Conservation (phyloP, 2,329 filamentous ascomycete species). For the Arthrobotrys musiformis region DNA sequence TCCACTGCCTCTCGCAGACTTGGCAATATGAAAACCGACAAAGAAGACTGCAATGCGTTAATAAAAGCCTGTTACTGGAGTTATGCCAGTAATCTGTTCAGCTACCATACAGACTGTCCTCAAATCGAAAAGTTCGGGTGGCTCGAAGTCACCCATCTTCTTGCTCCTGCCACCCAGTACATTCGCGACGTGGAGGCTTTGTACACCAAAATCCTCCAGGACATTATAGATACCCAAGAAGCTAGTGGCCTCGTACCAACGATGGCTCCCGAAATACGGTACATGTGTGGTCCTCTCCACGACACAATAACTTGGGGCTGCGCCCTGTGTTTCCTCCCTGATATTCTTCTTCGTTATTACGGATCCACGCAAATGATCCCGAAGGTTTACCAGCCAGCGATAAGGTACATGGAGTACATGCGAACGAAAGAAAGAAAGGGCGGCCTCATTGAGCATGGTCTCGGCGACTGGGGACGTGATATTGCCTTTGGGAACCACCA, state of each 20-base stretch:
- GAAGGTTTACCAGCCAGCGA: conserved; percentile 62
- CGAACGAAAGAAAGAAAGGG: conserved; percentile 63
- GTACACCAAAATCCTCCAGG: conserved; percentile 66
- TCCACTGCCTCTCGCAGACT: conserved; percentile 63
- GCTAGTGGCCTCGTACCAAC: conserved; percentile 65
- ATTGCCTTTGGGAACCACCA: conserved; percentile 65
- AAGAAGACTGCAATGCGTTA: conserved; percentile 63
- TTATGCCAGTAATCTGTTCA: conserved; percentile 64
- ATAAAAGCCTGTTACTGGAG: conserved; percentile 66
- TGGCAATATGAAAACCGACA: conserved; percentile 63
- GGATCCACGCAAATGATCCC: conserved; percentile 62
- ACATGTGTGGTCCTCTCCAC: conserved; percentile 67
- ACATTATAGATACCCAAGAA: conserved; percentile 66
- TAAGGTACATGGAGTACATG: conserved; percentile 65
- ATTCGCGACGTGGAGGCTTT: conserved; percentile 66
- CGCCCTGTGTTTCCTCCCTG: conserved; percentile 62
- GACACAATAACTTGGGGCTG: conserved; percentile 66
- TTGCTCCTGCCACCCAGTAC: conserved; percentile 65
- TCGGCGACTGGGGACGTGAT: conserved; percentile 65
- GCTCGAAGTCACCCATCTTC: conserved; percentile 66
- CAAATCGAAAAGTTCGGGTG: conserved; percentile 67
- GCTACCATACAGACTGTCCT: conserved; percentile 66
- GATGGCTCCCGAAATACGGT: conserved; percentile 66
- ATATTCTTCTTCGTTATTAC: conserved; percentile 63
- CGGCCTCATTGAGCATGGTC: conserved; percentile 64